phyloP scores from a whole-genome alignment of 164 flowering plant species.

The Echeveria elegans region DNA sequence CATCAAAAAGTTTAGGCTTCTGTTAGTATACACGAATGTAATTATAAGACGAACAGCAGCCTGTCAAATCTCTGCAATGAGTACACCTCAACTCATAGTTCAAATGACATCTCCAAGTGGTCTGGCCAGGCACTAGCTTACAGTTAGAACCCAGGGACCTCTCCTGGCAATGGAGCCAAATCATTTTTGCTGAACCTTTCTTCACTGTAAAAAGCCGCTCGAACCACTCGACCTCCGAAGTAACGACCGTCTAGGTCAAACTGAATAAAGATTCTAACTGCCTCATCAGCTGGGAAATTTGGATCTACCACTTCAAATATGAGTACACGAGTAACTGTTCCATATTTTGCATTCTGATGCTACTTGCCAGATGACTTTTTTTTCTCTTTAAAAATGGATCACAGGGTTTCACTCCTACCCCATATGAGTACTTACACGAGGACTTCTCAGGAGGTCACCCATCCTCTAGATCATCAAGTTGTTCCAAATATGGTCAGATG shows the following conservation, averaged over 20 bases:
- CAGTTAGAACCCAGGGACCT: slow-evolving; percentile 58
- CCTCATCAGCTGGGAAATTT: slow-evolving; percentile 78
- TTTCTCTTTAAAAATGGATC: too few species aligned
- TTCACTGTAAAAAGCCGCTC: slow-evolving; percentile 77
- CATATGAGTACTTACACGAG: too few species aligned
- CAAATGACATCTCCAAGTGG: neutral
- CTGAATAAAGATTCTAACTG: slow-evolving; percentile 92
- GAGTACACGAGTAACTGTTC: slow-evolving; percentile 83
- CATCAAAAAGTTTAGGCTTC: neutral
- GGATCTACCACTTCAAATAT: slow-evolving; percentile 92
- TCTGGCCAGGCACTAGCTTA: neutral
- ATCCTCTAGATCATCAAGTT: slow-evolving; percentile 91
- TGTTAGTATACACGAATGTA: neutral
- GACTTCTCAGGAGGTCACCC: too few species aligned
- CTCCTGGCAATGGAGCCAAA: slow-evolving; percentile 88
- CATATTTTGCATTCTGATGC: slow-evolving; percentile 88
- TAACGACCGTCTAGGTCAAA: slow-evolving; percentile 89
- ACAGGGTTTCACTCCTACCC: too few species aligned
- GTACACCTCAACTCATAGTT: neutral
- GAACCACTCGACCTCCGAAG: slow-evolving; percentile 89
- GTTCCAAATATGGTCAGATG: too few species aligned
- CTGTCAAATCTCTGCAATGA: neutral
- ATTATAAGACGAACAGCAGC: neutral
- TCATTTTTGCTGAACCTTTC: slow-evolving; percentile 80
- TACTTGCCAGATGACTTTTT: too few species aligned